Evolutionary conservation across 2,329 filamentous ascomycete genomes (phyloP).

Genomic region (Fusarium sp.): DNA sequence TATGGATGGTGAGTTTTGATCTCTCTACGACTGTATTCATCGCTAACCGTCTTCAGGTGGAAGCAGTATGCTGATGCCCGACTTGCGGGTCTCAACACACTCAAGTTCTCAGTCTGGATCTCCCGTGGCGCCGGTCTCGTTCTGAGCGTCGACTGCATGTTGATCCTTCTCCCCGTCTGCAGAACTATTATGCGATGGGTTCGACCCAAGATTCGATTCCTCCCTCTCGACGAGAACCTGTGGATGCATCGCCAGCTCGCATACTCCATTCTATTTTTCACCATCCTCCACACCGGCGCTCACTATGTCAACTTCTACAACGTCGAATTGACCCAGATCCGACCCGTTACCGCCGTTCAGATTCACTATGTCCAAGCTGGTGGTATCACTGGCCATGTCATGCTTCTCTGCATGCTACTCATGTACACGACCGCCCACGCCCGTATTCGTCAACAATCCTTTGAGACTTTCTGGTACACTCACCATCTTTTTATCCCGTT

Average conservation of each 20-base stretch:
- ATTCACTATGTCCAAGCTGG: slow-evolving; percentile 93
- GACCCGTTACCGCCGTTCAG: slow-evolving; percentile 82
- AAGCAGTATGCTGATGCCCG: slow-evolving; percentile 78
- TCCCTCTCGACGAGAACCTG: slow-evolving; percentile 95
- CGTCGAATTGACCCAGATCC: slow-evolving; percentile 86
- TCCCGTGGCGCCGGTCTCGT: slow-evolving; percentile 93
- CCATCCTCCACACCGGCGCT: slow-evolving; percentile 77
- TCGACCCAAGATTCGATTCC: slow-evolving; percentile 86
- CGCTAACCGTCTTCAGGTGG: slow-evolving; percentile 66
- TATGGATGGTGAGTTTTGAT: slow-evolving; percentile 79
- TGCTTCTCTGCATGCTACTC: slow-evolving; percentile 98
- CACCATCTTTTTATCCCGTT: slow-evolving; percentile 99
- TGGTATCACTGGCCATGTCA: slow-evolving; percentile 95
- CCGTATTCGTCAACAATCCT: slow-evolving; percentile 95
- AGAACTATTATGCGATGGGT: slow-evolving; percentile 87
- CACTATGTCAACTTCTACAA: slow-evolving; percentile 99
- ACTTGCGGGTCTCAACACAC: slow-evolving; percentile 81
- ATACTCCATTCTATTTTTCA: slow-evolving; percentile 88
- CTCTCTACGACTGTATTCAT: not conserved
- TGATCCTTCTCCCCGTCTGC: slow-evolving; percentile 96
- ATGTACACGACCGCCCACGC: slow-evolving; percentile 97
- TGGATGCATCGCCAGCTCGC: slow-evolving; percentile 98
- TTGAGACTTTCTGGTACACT: slow-evolving; percentile 99
- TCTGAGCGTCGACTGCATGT: slow-evolving; percentile 83
- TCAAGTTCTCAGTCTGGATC: slow-evolving; percentile 93